Base-by-base conservation (phyloP, 495 filamentous ascomycete genomes). In the Podospora didyma region DNA sequence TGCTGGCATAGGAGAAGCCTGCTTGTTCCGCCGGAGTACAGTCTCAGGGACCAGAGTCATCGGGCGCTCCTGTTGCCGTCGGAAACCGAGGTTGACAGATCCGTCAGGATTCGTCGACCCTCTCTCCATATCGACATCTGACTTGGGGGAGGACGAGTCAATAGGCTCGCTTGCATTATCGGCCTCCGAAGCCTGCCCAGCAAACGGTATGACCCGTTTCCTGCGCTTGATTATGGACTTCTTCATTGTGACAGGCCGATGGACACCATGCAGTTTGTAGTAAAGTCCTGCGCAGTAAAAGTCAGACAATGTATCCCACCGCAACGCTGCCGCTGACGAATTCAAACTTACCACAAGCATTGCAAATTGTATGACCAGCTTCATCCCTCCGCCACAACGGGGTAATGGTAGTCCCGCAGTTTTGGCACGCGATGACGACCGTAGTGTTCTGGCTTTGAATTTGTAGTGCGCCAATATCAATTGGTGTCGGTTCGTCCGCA, bases 341-440 rank as follows among this genome's bases (percentile, higher is more conserved):
- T 89, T 65, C 81, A 9, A 59, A 80, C 90, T 65, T 82, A 96
- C 94, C 94, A 72, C 94, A 98, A 51, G 94, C 94, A 75, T 98
- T 98, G 76, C 94, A 98, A 58, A 98, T 97, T 4, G 92, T 96
- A 76, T 97, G 91, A 14, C 95, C 95, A 61, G 85, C 84, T 70
- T 96, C 94, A 69, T 97, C 94, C 60, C 94, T 85, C 63, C 94
- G 81, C 94, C 94, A 99, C 24, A 99, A 76, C 12, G 94, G 94
- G 24, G 94, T 99, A 57, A 97, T 90, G 1, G 93, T 97, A 39
- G 95, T 99, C 17, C 87, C 90, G 71, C 94, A 99, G 66, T 99
- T 99, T 64, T 97, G 93, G 62, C 94, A 99, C 19, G 94, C 91
- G 51, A 96, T 87, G 23, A 97, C 81, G 23, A 95, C 83, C 28